phyloP scores from a whole-genome alignment of 2,329 filamentous ascomycete species.

The Ophiostoma himal-ulmi region DNA sequence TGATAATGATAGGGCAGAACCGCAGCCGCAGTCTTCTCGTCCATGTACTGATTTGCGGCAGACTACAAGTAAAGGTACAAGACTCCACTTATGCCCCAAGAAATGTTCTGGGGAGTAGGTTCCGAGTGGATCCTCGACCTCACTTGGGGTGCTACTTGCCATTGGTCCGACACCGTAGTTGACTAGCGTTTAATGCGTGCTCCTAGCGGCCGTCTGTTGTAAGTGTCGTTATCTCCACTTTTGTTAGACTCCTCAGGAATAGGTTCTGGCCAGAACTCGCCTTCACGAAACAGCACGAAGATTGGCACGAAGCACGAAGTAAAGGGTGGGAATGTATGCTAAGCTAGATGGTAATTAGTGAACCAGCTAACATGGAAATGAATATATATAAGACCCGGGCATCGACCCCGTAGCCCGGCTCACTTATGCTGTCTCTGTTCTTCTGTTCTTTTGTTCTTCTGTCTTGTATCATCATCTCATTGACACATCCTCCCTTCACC shows the following conservation, averaged over 20 bases:
- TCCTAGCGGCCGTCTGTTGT: conserved; percentile 2
- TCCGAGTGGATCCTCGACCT: not conserved
- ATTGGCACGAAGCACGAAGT: conserved; percentile 11
- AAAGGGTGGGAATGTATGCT: not conserved
- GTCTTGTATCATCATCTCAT: not conserved
- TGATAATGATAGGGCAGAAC: conserved; percentile 13
- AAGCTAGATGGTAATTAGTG: not conserved
- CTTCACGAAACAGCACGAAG: conserved; percentile 15
- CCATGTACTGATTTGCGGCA: not conserved
- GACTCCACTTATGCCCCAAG: not conserved
- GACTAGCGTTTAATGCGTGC: too few relatives aligned
- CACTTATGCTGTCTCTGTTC: not conserved
- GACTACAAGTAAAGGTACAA: not conserved
- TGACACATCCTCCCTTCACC: not conserved
- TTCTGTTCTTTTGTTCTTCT: not conserved
- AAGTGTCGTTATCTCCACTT: not conserved
- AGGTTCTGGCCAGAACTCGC: conserved; percentile 11
- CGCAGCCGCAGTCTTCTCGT: conserved; percentile 9
- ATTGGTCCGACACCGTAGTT: conserved; percentile 1
- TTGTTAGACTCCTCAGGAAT: not conserved
- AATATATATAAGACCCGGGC: conserved; percentile 3
- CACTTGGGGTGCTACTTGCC: not conserved
- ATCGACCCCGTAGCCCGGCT: not conserved
- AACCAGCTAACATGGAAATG: not conserved
- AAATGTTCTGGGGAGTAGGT: conserved; percentile 2